These are phyloP conservation scores for Talaromyces piceae DNA, from an alignment of 2,329 filamentous ascomycete species.

Conservation along the genomic window DNA sequence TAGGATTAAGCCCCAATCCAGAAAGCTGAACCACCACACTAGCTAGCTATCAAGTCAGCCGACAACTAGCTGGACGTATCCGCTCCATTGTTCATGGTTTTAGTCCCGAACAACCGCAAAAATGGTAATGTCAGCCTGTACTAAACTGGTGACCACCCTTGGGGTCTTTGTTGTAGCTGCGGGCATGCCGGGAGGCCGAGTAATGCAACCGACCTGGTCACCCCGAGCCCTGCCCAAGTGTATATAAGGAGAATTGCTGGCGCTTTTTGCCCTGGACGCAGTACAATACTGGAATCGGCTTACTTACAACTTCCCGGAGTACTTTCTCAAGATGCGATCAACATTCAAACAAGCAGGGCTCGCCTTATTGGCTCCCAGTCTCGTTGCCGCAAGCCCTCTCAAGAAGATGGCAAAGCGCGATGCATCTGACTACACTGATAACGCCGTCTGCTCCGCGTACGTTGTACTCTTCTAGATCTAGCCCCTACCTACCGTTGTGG, in stretches of 20 bases:
- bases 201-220: too few species aligned
- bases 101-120: neutral
- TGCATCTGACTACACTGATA: constrained; percentile 6
- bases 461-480: neutral
- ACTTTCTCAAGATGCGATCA: neutral
- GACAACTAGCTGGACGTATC: neutral
- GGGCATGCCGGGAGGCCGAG: neutral
- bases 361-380: constrained; percentile 3
- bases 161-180: neutral
- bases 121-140: neutral
- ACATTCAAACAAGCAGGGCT: constrained; percentile 6
- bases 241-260: neutral
- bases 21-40: neutral
- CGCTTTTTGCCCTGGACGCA: neutral
- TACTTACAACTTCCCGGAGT: neutral
- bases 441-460: constrained; percentile 9
- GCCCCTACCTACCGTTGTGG: neutral
- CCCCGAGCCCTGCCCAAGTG: neutral
- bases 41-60: neutral
- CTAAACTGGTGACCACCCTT: neutral
- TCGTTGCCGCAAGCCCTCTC: constrained; percentile 7
- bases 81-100: neutral
- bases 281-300: neutral
- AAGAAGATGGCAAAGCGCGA: constrained; percentile 7
- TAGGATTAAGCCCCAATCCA: neutral